Base-by-base conservation (phyloP, 2,329 filamentous ascomycete genomes). In the Akanthomyces lecanii region DNA sequence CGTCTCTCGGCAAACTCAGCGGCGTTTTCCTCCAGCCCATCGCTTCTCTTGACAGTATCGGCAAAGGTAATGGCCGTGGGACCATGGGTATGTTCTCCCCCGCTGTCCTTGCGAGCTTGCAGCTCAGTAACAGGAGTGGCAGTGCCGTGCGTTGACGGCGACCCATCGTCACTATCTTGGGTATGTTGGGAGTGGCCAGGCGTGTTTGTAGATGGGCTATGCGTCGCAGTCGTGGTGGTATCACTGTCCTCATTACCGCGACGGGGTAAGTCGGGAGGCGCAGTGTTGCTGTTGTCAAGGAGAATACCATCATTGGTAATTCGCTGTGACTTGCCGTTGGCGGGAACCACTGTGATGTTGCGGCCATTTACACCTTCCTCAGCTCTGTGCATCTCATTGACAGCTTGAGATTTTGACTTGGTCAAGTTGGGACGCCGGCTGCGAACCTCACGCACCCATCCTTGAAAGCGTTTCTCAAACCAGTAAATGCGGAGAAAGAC, bases 381-480 rank as follows among this genome's bases (percentile, higher is more conserved):
- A 21, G 81, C 73, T n/a, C 78, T 75, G 11, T 77, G 76, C 5
- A 78, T 66, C 54, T 86, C 82, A 10, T 72, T 67, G 28, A 67
- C 69, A 2, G 77, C 71, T 64, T 80, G 76, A 72, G 88, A 77
- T 77, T 85, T 76, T 71, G 90, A 78, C 79, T 87, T 79, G 76
- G 82, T 78, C n/a, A 88, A 75, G 42, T 83, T 89, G 61, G 83
- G 82, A 61, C 93, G 85, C 60, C 88, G 79, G 50, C 78, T 81
- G 61, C 86, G 85, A 1, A 90, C 87, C 69, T 96, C 90, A 40
- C 82, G 82, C 16, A 90, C 92, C 67, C 97, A 85, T 69, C 90
- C 83, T 72, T 96, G 90, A 72, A 99, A 98, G 8, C 93, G 86
- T 75, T 96, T 97, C 76, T 99, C 93, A 73, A 99, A 99, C 94